Evolutionary conservation across 345 rosid species (phyloP).

Genomic region (Hibiscus trionum): DNA sequence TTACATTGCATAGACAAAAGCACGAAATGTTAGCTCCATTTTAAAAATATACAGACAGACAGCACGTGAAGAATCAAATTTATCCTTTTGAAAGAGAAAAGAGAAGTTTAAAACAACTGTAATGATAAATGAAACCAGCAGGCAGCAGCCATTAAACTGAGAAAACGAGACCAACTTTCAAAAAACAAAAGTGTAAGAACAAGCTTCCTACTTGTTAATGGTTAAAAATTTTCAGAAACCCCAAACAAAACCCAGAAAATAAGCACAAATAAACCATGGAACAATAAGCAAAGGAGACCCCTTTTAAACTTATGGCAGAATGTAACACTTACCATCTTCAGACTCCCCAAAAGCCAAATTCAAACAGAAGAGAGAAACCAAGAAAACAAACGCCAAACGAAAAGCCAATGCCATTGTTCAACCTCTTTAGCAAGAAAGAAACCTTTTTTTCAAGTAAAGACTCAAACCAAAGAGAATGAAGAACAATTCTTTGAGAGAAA

Average conservation of each 20-base stretch:
- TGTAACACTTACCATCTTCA: constrained; percentile 58
- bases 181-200: background rate
- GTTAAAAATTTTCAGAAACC: background rate
- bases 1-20: background rate
- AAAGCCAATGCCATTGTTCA: constrained; percentile 28
- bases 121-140: background rate
- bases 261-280: background rate
- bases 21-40: constrained; percentile 6
- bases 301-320: background rate
- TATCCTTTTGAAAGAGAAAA: background rate
- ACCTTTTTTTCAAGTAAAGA: too few species aligned
- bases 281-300: background rate
- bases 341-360: constrained; percentile 36
- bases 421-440: background rate
- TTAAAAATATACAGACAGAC: background rate
- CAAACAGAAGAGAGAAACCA: constrained; percentile 43
- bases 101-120: background rate
- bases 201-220: background rate
- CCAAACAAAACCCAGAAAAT: constrained; percentile 8
- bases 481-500: background rate
- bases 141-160: background rate
- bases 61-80: constrained; percentile 18
- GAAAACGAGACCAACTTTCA: background rate
- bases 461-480: background rate
- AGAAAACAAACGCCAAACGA: constrained; percentile 25